Base-by-base conservation (phyloP, 176 grass and related monocot genomes). In the Tuctoria greenei region DNA sequence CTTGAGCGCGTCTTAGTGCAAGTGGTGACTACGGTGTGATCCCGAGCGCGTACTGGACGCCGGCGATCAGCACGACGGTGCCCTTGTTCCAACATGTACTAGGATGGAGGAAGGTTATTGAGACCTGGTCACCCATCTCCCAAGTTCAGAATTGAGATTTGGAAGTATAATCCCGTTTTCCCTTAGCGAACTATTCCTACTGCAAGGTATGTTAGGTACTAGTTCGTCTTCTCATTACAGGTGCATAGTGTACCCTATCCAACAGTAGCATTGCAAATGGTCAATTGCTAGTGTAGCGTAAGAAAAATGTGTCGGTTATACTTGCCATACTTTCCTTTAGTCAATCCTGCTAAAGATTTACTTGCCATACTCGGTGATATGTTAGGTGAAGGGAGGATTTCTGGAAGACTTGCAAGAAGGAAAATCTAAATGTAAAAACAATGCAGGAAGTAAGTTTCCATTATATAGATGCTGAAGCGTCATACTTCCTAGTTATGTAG, bases 371-470 rank as follows among this genome's bases (percentile, higher is more conserved):
- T 66, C 5, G 42, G 51, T 49, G 31, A 20, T 67, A 49, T 86
- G 62, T 84, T 82, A 6, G 81, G 43, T 91, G 64, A 90, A 97
- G 95, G 91, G 95, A 97, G 88, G 91, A 92, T 84, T 97, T 91
- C 66, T 74, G 95, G 56, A 93, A 86, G 79, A 69, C 68, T 8
- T 97, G 46, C 73, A 73, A 93, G 68, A 71, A 81, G 81, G 91
- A 97, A 87, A 93, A 93, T 72, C 91, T 91, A 76, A 81, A 42
- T 75, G 81, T 93, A 66, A 97, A 97, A 87, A 74, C 88, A 54
- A 97, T 97, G 91, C 86, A 85, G 61, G 84, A 97, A 69, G 94
- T 97, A 85, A 89, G 76, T 67, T 68, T 37, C 27, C 64, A 38
- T 47, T 28, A 80, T 28, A 67, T 88, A 70, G 62, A 36, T 73